Evolutionary conservation across 192 early-diverging fungal genomes (phyloP), one percentile per base, ranked within the genome.

Genomic region (Umbelopsis ramanniana): DNA sequence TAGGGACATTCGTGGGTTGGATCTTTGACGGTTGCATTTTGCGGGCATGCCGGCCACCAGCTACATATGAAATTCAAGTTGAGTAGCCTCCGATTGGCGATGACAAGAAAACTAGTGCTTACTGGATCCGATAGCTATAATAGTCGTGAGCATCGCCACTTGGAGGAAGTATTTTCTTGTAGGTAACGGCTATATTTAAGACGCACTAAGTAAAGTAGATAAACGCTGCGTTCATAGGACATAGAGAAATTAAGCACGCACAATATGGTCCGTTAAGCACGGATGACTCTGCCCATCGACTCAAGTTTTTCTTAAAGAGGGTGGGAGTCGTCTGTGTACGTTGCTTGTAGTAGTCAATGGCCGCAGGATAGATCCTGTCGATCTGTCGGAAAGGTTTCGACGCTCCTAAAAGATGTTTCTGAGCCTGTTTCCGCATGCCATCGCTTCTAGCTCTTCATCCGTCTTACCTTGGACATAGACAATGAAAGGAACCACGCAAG

Each of bases 331-430:
- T 11, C 26, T 33, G 23, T 6, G 54, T 14, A 3, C 21, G 54
- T 10, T 14, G 6, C 14, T 57, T 57, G 26, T 29, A 57, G 26
- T 57, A 26, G 12, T 57, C 54, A 29, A 57, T 57, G 21, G 33
- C 23, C 15, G 26, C 10, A 29, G 33, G 57, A 19, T 63, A 63
- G n/a, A 63, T 63, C 26, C 33, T 29, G 35, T 63, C 33, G 8
- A 63, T 14, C 15, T 63, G 57, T 37, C 15, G 33, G 14, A 63
- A 63, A 6, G 33, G 57, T 19, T 63, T 63, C 57, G 29, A 63
- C 11, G 7, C 26, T 7, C 57, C 57, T 35, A 14, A 5, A 35
- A 12, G n/a, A 37, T 37, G 26, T 1, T 29, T 14, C 29, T 37
- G 3, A 24, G 0, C 8, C 26, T 17, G 12, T 24, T 8, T 33